Base-by-base conservation (phyloP, 352 stramenopile species). In the Pythium diclinum region DNA sequence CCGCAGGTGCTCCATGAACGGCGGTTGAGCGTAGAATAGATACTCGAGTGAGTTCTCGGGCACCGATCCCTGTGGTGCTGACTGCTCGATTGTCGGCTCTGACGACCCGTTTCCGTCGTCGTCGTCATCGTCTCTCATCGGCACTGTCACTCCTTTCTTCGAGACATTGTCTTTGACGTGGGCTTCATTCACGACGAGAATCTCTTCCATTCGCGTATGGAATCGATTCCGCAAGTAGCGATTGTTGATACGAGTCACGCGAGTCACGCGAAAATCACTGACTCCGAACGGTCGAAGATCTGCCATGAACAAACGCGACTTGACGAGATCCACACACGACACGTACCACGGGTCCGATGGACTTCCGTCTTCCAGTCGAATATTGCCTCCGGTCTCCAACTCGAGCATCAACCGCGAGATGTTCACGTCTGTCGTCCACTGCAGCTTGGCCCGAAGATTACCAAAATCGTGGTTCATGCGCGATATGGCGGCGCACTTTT, bases 331-430 rank as follows among this genome's bases (percentile, higher is more conserved):
- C 2, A 91, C 77, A 53, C 88, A 97, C 11, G 84, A 94, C 6
- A 68, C 68, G 42, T 88, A 96, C 89, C 91, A 97, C 5, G 88
- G 76, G 51, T 97, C 89, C 0, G 72, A 73, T 0, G 81, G 72
- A 23, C 79, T 92, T 0, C 89, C 91, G 47, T 97, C 91, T 63
- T 97, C 91, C 9, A 97, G 70, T 0, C 89, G 84, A 54, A 97
- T 94, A 53, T 97, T 97, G 0, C 91, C 91, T 14, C 91, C 91
- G 6, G 89, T 97, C 38, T 97, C 85, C 14, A 97, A 76, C 67
- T 97, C 91, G 32, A 97, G 57, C 49, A 97, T 69, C 28, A 97
- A 63, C 9, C 89, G 75, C 23, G 81, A 77, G 36, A 96, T 91
- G 48, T 85, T 91, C 34, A 88, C 77, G 40, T 96, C 84, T 2